phyloP scores from a whole-genome alignment of 352 stramenopile genomes.

The Phytophthora colocasiae region DNA sequence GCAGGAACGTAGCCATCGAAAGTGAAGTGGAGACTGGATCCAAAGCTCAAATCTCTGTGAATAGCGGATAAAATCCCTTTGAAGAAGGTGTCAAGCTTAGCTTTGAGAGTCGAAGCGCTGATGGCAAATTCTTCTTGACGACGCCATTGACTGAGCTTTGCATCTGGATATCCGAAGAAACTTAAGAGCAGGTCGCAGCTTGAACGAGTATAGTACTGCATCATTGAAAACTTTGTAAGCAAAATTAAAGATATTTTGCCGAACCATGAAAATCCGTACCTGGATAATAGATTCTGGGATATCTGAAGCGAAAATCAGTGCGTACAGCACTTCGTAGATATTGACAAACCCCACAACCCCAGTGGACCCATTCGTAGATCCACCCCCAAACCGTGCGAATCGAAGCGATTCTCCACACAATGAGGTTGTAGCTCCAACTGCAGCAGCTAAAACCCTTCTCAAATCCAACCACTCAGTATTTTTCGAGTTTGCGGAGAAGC shows the following conservation, averaged over 20 bases:
- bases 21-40: slow-evolving; percentile 54
- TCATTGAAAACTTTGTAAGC: not conserved
- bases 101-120: not conserved
- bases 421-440: slow-evolving; percentile 56
- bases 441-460: slow-evolving; percentile 63
- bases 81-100: too few species aligned
- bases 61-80: too few species aligned
- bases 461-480: slow-evolving; percentile 47
- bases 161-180: slow-evolving; percentile 55
- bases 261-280: slow-evolving; percentile 5
- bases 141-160: slow-evolving; percentile 43
- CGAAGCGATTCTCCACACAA: slow-evolving; percentile 56
- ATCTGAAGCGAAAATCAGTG: slow-evolving; percentile 46
- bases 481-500: slow-evolving; percentile 14
- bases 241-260: not conserved
- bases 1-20: slow-evolving; percentile 51
- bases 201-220: slow-evolving; percentile 57
- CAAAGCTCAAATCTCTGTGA: too few species aligned
- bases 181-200: slow-evolving; percentile 64
- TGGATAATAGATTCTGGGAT: slow-evolving; percentile 25
- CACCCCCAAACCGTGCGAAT: slow-evolving; percentile 39
- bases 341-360: slow-evolving; percentile 54
- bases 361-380: slow-evolving; percentile 2
- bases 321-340: slow-evolving; percentile 63
- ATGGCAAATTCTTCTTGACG: slow-evolving; percentile 22